These are phyloP conservation scores for Rhizophora mangle DNA, from an alignment of 345 rosid species.

Conservation along the genomic window DNA sequence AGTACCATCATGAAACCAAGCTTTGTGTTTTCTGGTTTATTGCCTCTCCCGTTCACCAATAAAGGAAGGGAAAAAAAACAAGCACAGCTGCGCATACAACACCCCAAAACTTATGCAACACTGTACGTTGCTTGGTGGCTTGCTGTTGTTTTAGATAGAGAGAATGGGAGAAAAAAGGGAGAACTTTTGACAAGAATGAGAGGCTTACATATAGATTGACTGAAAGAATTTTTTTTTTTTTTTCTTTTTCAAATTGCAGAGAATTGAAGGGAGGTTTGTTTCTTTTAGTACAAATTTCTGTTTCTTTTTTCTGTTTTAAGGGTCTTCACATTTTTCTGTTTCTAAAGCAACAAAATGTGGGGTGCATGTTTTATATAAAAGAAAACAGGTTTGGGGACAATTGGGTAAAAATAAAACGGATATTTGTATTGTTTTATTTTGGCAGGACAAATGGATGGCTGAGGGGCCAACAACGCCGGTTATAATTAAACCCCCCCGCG, in stretches of 20 bases:
- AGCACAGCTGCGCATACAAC: background rate
- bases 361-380: constrained; percentile 25
- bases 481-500: constrained; percentile 14
- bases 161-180: background rate
- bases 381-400: background rate
- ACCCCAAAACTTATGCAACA: background rate
- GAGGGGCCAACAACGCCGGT: constrained; percentile 18
- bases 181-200: background rate
- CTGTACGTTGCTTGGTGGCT: too few relatives aligned
- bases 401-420: constrained; percentile 2
- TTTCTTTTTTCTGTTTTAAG: background rate
- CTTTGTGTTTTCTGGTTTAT: background rate
- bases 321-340: constrained; percentile 4
- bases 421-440: background rate
- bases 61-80: constrained; percentile 17
- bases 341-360: constrained; percentile 16
- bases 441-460: constrained; percentile 28
- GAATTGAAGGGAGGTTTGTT: constrained; percentile 3
- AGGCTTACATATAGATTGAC: background rate
- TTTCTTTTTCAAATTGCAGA: background rate
- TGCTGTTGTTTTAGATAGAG: constrained; percentile 1
- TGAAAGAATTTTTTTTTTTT: background rate
- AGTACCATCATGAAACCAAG: constrained; percentile 47
- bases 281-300: constrained; percentile 4
- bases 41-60: constrained; percentile 13